These are phyloP conservation scores for Ambispora gerdemannii DNA, from an alignment of 192 early-diverging fungal genomes.

Conservation along the genomic window DNA sequence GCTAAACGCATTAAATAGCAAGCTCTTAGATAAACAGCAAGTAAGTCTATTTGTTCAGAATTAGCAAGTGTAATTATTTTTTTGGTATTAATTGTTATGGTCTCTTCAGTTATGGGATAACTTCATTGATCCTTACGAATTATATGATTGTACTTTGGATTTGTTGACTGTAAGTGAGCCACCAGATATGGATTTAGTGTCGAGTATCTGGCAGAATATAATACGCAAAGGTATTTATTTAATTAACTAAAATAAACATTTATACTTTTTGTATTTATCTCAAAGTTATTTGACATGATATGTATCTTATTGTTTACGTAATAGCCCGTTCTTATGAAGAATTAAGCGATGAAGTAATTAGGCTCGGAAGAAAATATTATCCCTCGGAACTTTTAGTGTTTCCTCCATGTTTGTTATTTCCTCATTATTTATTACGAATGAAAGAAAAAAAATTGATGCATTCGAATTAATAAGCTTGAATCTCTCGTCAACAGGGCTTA, in stretches of 20 bases:
- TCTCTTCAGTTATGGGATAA: not conserved
- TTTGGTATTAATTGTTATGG: too few relatives aligned
- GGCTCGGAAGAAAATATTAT: constrained; percentile 1
- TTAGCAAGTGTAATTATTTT: not conserved
- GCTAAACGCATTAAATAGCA: not conserved
- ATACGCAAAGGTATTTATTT: not conserved
- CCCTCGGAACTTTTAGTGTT: not conserved
- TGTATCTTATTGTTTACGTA: not conserved
- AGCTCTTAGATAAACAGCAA: not conserved
- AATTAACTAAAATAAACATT: not conserved
- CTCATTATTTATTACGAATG: too few relatives aligned
- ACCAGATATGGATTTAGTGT: not conserved
- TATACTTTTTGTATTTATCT: not conserved
- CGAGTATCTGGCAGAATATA: not conserved
- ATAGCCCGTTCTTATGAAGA: not conserved
- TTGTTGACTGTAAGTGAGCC: not conserved
- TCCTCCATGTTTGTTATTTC: not conserved
- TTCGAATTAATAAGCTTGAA: too few relatives aligned
- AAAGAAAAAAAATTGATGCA: too few relatives aligned
- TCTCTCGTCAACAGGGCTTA: not conserved
- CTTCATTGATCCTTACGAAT: not conserved
- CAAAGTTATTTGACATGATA: not conserved
- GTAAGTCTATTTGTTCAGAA: not conserved
- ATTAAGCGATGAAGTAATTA: not conserved
- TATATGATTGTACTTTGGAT: not conserved